Percentiles rank a stretch among this genome's conserved stretches.
Conservation (phyloP, 2,329 filamentous ascomycete species). For the Fusarium denticulatum region DNA sequence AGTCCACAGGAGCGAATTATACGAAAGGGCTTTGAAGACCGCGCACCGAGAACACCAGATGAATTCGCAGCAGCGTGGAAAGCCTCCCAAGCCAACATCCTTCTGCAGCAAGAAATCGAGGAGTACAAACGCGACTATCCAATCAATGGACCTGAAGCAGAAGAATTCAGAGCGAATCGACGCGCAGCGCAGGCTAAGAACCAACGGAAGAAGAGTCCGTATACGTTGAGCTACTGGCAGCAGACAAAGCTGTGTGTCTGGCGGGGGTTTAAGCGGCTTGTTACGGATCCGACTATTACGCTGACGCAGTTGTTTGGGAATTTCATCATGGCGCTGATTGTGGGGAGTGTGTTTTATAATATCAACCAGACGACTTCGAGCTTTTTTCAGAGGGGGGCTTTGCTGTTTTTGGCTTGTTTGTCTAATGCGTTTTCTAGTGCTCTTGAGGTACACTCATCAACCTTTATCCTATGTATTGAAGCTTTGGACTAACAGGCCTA, state of each 20-base stretch:
- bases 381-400: conserved; percentile 58
- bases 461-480: no score
- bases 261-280: conserved; percentile 52
- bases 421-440: conserved; percentile 58
- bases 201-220: conserved; percentile 40
- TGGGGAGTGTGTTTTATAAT: conserved; percentile 62
- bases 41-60: conserved; percentile 48
- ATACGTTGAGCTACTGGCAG: conserved; percentile 38
- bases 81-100: conserved; percentile 25
- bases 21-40: conserved; percentile 45
- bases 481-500: conserved; percentile 42
- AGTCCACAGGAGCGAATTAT: conserved; percentile 48
- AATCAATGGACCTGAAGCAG: conserved; percentile 55
- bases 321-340: conserved; percentile 60
- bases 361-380: conserved; percentile 53
- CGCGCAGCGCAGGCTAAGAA: conserved; percentile 58
- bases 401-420: conserved; percentile 62
- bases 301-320: conserved; percentile 55
- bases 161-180: conserved; percentile 57
- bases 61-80: conserved; percentile 51
- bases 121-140: conserved; percentile 54
- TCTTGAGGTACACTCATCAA: conserved; percentile 38
- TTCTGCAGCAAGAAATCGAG: conserved; percentile 61
- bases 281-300: conserved; percentile 52
- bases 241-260: conserved; percentile 35